Evolutionary conservation across 208 protist genomes (phyloP), one percentile per base, ranked within the genome.

Genomic region (Spongospora subterranea): DNA sequence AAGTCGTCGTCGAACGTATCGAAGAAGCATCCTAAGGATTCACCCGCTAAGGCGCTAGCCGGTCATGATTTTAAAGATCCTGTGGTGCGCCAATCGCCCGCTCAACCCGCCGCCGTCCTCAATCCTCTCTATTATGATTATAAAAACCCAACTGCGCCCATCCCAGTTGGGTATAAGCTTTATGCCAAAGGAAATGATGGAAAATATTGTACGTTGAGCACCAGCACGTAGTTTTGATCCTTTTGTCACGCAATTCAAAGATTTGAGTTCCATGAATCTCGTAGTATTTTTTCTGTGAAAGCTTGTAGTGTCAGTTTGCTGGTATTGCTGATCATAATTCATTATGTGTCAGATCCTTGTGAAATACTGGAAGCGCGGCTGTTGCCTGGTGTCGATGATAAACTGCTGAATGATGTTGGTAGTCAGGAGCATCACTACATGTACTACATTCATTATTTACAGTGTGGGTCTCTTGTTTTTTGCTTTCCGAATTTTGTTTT

Each of bases 61-160:
- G 71, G 17, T 82, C 35, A 6, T 82, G 17, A 20, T 45, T 35
- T 43, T 43, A 6, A 82, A 82, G 71, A 82, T 43, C n/a, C 35
- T 43, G 71, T 45, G 6, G 71, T 35, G 50, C 50, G 50, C 50
- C 50, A 60, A 60, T 82, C 71, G 71, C 6, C 71, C 6, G 35
- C 71, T 82, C 71, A 17, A 29, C 20, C 29, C 17, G 54, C 71
- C 13, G 35, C n/a, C 35, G 71, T 82, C 13, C 13, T 82, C 11
- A 82, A 82, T 82, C 71, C 71, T 82, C 71, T 82, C 17, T 82
- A 45, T 82, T 82, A 82, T 43, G 71, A 82, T 82, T n/a, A 82
- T 82, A 35, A 43, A 35, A 43, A 82, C 71, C 71, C 71, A 6
- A 39, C 71, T 35, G 71, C 71, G n/a, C 40, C 40, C 6, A 82